Percentiles rank a stretch among this genome's conserved stretches.
Evolutionary conservation across 768 basidiomycete species (phyloP).

Genomic region (Rubroboletus satanas): DNA sequence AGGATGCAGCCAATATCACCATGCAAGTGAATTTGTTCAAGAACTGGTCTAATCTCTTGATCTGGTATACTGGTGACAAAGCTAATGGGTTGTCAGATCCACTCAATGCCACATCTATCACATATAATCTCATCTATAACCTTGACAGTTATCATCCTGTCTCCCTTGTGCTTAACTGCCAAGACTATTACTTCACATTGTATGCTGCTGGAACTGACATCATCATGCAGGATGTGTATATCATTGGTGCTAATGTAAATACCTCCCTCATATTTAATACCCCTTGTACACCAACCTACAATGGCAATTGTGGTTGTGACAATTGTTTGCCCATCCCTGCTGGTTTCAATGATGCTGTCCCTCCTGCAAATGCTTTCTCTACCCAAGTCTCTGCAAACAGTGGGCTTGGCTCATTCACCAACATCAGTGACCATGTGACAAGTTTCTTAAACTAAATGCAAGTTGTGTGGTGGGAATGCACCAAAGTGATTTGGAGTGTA

Average conservation of each 20-base stretch:
- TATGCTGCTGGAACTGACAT: slow-evolving; percentile 66
- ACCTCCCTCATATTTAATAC: slow-evolving; percentile 59
- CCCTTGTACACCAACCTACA: slow-evolving; percentile 56
- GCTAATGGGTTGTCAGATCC: slow-evolving; percentile 68
- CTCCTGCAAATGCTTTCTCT: slow-evolving; percentile 19
- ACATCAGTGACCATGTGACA: slow-evolving; percentile 66
- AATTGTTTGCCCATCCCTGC: slow-evolving; percentile 45
- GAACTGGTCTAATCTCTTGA: slow-evolving; percentile 58
- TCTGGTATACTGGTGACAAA: slow-evolving; percentile 73
- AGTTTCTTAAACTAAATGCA: slow-evolving; percentile 55
- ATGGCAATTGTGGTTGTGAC: slow-evolving; percentile 72
- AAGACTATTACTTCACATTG: slow-evolving; percentile 58
- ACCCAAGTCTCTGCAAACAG: slow-evolving; percentile 19
- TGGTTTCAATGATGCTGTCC: slow-evolving; percentile 36
- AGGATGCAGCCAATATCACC: slow-evolving; percentile 54
- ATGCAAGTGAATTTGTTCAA: slow-evolving; percentile 67
- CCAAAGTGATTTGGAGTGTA: slow-evolving; percentile 71
- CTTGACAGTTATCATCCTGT: slow-evolving; percentile 67
- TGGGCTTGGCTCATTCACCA: slow-evolving; percentile 44
- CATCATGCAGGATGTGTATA: slow-evolving; percentile 57
- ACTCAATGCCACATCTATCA: slow-evolving; percentile 46
- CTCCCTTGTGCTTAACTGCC: slow-evolving; percentile 60
- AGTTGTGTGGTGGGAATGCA: slow-evolving; percentile 61
- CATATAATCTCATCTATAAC: slow-evolving; percentile 55
- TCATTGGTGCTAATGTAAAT: slow-evolving; percentile 55